Conservation (phyloP, 2,329 filamentous ascomycete species). For the Fonsecaea monophora region DNA sequence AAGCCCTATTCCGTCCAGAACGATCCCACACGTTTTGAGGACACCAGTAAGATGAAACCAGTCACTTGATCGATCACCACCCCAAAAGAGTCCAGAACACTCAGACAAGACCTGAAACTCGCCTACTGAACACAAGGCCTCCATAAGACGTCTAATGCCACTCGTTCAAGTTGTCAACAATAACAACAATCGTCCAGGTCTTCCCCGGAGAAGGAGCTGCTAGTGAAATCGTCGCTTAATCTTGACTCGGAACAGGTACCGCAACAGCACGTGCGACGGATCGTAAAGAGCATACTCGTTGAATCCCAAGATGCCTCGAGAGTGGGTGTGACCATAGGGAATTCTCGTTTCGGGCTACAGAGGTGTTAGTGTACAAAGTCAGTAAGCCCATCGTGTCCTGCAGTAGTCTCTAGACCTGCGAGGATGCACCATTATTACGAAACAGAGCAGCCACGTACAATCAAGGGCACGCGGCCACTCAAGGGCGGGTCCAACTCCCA, state of each 20-base stretch:
- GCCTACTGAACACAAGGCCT: too few relatives aligned
- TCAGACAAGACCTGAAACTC: too few relatives aligned
- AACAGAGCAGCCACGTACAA: background rate
- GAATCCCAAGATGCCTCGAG: background rate
- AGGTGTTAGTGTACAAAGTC: background rate
- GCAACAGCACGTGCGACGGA: background rate
- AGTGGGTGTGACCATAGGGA: background rate
- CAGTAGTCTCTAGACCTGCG: too few relatives aligned
- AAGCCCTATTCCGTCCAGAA: too few relatives aligned
- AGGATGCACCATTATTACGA: background rate
- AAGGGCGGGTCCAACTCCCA: background rate
- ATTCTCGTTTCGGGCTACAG: constrained; percentile 26
- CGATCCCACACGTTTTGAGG: background rate
- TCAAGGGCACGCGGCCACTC: background rate
- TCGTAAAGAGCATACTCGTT: background rate
- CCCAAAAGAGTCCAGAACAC: too few relatives aligned
- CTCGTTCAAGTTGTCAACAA: background rate
- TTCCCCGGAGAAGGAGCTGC: background rate
- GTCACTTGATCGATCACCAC: too few relatives aligned
- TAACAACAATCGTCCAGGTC: background rate
- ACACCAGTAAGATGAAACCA: background rate
- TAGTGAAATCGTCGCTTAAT: background rate
- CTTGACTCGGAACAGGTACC: background rate
- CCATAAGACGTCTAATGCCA: too few relatives aligned
- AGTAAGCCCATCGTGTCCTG: background rate